These are phyloP conservation scores for Trichomonascaceae sp. DNA, from an alignment of 1,139 yeast genomes.

Conservation along the genomic window DNA sequence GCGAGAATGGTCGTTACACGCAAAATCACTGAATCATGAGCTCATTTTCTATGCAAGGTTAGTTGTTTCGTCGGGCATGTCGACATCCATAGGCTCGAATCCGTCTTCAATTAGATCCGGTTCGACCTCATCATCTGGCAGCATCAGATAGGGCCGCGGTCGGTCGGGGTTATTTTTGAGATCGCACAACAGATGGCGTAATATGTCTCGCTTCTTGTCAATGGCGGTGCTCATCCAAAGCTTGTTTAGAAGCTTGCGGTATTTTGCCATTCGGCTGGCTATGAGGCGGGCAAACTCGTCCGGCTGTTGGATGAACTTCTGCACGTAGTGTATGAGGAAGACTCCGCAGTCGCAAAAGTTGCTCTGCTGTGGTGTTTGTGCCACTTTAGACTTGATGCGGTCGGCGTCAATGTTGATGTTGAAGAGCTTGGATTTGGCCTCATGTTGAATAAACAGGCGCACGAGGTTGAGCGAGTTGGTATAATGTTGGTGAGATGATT, in stretches of 20 bases:
- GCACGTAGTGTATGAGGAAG: slow-evolving; percentile 71
- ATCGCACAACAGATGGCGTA: not conserved
- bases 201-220: slow-evolving; percentile 3
- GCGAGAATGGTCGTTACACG: too few relatives aligned
- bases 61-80: too few relatives aligned
- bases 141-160: not conserved
- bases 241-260: slow-evolving; percentile 7
- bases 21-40: too few relatives aligned
- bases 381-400: slow-evolving; percentile 32
- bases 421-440: slow-evolving; percentile 57
- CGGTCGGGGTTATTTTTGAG: not conserved
- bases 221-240: slow-evolving; percentile 10
- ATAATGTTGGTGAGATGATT: slow-evolving; percentile 30
- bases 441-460: slow-evolving; percentile 49
- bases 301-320: slow-evolving; percentile 46
- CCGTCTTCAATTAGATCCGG: too few relatives aligned
- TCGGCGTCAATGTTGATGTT: slow-evolving; percentile 34
- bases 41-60: too few relatives aligned
- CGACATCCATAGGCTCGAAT: too few relatives aligned
- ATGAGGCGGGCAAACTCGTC: slow-evolving; percentile 39
- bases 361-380: slow-evolving; percentile 69
- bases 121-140: not conserved
- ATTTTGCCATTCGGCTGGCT: slow-evolving; percentile 17
- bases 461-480: slow-evolving; percentile 39
- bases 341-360: slow-evolving; percentile 94